Conservation (phyloP, 345 rosid species). For the Brassica nigra region DNA sequence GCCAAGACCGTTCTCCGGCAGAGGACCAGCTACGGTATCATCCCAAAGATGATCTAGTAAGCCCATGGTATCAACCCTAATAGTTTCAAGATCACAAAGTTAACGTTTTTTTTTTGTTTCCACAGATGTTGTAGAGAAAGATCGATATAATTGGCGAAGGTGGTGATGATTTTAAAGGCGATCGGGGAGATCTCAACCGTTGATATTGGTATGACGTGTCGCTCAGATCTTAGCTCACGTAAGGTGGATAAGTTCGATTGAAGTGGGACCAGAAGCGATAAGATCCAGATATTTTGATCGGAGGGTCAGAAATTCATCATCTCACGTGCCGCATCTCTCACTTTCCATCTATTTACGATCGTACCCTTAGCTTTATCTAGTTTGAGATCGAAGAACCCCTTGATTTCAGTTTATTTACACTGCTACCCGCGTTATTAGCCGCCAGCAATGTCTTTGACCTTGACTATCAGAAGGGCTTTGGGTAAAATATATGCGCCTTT, state of each 20-base stretch:
- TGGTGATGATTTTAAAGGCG: conserved; percentile 23
- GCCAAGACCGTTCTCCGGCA: conserved; percentile 92
- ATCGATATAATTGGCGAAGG: background rate
- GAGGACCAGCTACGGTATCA: conserved; percentile 96
- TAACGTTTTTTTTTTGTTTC: background rate
- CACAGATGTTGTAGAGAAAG: conserved; percentile 44
- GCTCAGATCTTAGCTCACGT: conserved; percentile 43
- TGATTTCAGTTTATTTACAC: conserved; percentile 20
- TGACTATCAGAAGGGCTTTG: background rate
- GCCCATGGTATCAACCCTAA: conserved; percentile 52
- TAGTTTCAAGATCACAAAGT: background rate
- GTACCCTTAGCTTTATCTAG: conserved; percentile 31
- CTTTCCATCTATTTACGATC: conserved; percentile 11
- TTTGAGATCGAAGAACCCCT: background rate
- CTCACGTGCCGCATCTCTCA: conserved; percentile 43
- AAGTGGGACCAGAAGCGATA: conserved; percentile 45
- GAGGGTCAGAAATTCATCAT: conserved; percentile 22
- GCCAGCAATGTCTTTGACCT: conserved; percentile 23
- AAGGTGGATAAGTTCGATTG: conserved; percentile 55
- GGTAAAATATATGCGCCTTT: background rate
- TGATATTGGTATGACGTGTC: conserved; percentile 44
- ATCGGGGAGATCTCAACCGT: conserved; percentile 45
- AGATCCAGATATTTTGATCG: conserved; percentile 29
- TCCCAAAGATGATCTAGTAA: conserved; percentile 96
- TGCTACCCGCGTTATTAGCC: conserved; percentile 25